These are phyloP conservation scores for Eucalyptus brandiana DNA, from an alignment of 345 rosid species.

Conservation along the genomic window DNA sequence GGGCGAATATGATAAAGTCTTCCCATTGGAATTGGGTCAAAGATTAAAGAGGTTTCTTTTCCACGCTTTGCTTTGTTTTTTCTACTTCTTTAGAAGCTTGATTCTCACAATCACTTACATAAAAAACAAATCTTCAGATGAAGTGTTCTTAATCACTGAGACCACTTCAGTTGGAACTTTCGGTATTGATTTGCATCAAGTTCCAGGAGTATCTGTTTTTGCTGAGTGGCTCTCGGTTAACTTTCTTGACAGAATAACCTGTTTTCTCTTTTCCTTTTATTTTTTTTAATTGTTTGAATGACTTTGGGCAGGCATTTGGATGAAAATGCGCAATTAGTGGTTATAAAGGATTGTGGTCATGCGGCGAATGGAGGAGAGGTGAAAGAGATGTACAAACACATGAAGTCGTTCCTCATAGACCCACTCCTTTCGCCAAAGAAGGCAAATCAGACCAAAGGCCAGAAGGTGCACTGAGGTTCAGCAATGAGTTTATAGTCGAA, in stretches of 20 bases:
- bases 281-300: neutral
- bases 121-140: neutral
- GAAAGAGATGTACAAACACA: neutral
- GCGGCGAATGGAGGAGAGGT: neutral
- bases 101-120: neutral
- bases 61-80: neutral
- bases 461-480: neutral
- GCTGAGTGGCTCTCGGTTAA: neutral
- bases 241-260: neutral
- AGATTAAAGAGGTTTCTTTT: neutral
- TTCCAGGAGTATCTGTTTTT: neutral
- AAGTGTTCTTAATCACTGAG: neutral
- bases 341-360: slow-evolving; percentile 1
- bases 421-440: neutral
- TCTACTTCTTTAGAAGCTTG: neutral
- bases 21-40: slow-evolving; percentile 1
- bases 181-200: neutral
- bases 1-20: slow-evolving; percentile 1
- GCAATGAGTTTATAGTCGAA: neutral
- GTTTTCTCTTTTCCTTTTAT: too few species aligned
- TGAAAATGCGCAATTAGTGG: neutral
- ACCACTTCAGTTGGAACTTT: neutral
- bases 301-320: neutral
- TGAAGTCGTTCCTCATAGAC: neutral
- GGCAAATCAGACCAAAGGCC: neutral